Evolutionary conservation across 2,329 filamentous ascomycete genomes (phyloP).

Genomic region (Periconia digitata): DNA sequence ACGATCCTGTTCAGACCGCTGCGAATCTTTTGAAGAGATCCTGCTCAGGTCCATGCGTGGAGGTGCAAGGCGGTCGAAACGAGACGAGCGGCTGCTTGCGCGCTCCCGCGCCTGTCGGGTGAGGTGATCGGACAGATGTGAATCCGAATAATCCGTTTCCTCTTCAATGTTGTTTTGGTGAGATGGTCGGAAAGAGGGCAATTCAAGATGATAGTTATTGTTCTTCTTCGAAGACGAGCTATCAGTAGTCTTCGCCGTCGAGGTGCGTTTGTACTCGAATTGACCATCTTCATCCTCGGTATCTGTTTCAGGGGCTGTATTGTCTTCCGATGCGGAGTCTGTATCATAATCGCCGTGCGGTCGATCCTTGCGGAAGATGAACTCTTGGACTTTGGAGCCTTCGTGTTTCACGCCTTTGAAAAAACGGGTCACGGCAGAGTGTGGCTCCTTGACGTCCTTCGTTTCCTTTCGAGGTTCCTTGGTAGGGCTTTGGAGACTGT

Average conservation of each 20-base stretch:
- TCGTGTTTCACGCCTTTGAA: constrained; percentile 76
- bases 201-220: constrained; percentile 34
- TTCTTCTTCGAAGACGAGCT: constrained; percentile 27
- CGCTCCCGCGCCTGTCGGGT: constrained; percentile 45
- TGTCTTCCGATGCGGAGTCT: constrained; percentile 50
- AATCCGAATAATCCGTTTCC: constrained; percentile 20
- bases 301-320: constrained; percentile 38
- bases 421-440: constrained; percentile 67
- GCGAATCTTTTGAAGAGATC: constrained; percentile 25
- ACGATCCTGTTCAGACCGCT: constrained; percentile 24
- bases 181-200: constrained; percentile 38
- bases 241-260: constrained; percentile 24
- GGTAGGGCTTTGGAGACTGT: constrained; percentile 33
- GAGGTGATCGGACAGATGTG: constrained; percentile 35
- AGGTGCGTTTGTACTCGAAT: constrained; percentile 17
- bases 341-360: constrained; percentile 47
- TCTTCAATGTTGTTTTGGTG: constrained; percentile 28
- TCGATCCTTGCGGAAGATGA: constrained; percentile 61
- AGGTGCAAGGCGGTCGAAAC: constrained; percentile 50
- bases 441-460: constrained; percentile 46
- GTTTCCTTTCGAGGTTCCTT: constrained; percentile 33
- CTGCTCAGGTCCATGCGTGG: constrained; percentile 52
- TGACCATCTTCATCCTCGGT: constrained; percentile 25
- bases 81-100: constrained; percentile 42
- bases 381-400: constrained; percentile 62